Evolutionary conservation across 2,329 filamentous ascomycete species (phyloP), one percentile per base, ranked within the genome.

Genomic region (Aspergillus aculeatus): DNA sequence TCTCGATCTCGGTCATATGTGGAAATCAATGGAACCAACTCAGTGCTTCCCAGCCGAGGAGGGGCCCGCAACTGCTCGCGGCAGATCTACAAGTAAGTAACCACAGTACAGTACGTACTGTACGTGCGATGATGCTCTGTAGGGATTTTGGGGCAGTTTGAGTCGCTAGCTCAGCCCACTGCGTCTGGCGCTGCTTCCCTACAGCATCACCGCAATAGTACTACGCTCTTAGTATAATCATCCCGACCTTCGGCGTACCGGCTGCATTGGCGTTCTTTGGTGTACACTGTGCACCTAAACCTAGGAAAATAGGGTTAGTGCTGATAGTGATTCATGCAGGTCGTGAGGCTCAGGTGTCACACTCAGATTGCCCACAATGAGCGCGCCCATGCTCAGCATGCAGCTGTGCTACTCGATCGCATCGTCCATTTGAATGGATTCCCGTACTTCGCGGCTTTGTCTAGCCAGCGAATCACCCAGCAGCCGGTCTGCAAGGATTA

Each of bases 191-290:
- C 32, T 35, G 32, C 32, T 16, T 35, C 14, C 32, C 12, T 35
- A 35, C 32, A 4, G 32, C 24, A 47, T 35, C 26, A 41, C 52
- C 26, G 26, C 26, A 29, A 29, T 29, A 29, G 51, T 56, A 50
- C 10, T 47, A 55, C 31, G 52, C 50, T 56, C 35, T 23, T 23
- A 23, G 4, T 56, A 19, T 38, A 9, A 9, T 41, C 53, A 41
- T 55, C 23, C 31, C 47, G 55, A 48, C 55, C 35, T 23, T 35
- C 47, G 47, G 51, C 50, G 29, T 51, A 47, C 31, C 32, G 49
- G 50, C 56, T 53, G 56, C 56, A 58, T 59, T 56, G 56, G 59
- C 35, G 59, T 61, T 26, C 49, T 44, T 38, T 21, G n/a, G n/a
- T 16, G 35, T 24, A 47, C 26, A 12, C 31, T 31, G 21, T 29